Evolutionary conservation across 2,329 filamentous ascomycete species (phyloP), one percentile per base, ranked within the genome.

Genomic region (Colletotrichum musicola): DNA sequence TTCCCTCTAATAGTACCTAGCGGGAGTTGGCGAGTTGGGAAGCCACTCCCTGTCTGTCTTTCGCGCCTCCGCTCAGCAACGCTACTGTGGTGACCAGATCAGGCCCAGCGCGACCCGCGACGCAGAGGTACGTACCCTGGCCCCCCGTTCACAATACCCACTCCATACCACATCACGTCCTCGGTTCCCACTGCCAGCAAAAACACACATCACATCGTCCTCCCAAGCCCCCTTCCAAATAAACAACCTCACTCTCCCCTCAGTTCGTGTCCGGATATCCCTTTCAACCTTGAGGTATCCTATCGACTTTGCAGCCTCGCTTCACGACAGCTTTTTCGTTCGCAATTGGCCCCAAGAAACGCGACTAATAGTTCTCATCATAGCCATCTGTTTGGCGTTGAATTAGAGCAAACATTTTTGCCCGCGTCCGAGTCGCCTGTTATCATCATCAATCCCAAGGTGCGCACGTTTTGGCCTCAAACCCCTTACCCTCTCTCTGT

Each of bases 81-180:
- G 46, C 44, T 68, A 65, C 65, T 68, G 65, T 68, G 65, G 65
- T 68, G 61, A 68, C 65, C 65, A 64, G 46, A 67, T 59, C 58
- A 67, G 59, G 64, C 44, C 27, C 53, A 63, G 30, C 58, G 35
- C 59, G 58, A 56, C 38, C 59, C 64, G 58, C 64, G 59, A 63
- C 20, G 27, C 35, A 53, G 27, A 67, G 42, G 65, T 68, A 68
- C 65, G 65, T 68, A 68, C 65, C 49, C 53, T 51, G 20, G 13
- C n/a, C 27, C 61, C 64, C 54, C 54, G 30, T 64, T 64, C 54
- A 49, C 65, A 65, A 68, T 68, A 60, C 65, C 62, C 65, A 68
- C 67, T 49, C 18, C 63, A 67, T 61, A 66, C 66, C 62, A 69
- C 67, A 67, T 69, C 67, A 69, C 67, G 67, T 69, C 67, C 55